Conservation (phyloP, 192 early-diverging fungal species). For the Backusella circina region DNA sequence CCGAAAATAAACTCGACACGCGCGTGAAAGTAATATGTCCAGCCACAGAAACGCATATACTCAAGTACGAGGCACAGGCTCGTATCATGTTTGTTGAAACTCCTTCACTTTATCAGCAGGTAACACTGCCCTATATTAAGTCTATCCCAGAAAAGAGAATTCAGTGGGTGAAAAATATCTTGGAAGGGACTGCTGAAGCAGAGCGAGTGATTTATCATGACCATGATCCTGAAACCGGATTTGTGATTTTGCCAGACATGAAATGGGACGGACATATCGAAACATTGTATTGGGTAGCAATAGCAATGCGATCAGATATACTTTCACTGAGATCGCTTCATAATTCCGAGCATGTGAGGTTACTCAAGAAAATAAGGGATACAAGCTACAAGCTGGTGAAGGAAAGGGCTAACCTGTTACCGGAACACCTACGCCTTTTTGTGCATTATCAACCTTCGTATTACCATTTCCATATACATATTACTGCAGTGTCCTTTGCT, state of each 20-base stretch:
- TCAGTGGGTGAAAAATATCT: constrained; percentile 80
- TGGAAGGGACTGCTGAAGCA: constrained; percentile 58
- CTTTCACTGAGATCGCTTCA: constrained; percentile 62
- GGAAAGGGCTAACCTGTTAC: constrained; percentile 40
- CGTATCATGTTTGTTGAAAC: constrained; percentile 63
- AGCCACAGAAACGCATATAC: constrained; percentile 66
- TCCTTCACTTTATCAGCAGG: constrained; percentile 48
- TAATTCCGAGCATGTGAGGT: constrained; percentile 43
- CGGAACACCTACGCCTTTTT: constrained; percentile 64
- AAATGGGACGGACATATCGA: constrained; percentile 74
- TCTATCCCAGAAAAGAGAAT: constrained; percentile 53
- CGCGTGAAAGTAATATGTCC: constrained; percentile 61
- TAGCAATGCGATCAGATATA: constrained; percentile 53
- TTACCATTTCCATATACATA: constrained; percentile 80
- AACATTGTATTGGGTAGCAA: constrained; percentile 63
- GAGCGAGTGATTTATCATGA: constrained; percentile 65
- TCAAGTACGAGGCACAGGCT: constrained; percentile 64
- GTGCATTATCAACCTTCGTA: constrained; percentile 82
- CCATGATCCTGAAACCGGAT: constrained; percentile 56
- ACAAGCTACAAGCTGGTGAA: constrained; percentile 45
- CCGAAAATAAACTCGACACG: constrained; percentile 39
- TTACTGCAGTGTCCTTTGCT: constrained; percentile 60
- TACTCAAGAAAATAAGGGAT: constrained; percentile 61
- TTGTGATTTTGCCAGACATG: constrained; percentile 76
- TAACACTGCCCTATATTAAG: constrained; percentile 61